Evolutionary conservation across 768 basidiomycete species (phyloP), one percentile per base, ranked within the genome.

Genomic region (Panus rudis): DNA sequence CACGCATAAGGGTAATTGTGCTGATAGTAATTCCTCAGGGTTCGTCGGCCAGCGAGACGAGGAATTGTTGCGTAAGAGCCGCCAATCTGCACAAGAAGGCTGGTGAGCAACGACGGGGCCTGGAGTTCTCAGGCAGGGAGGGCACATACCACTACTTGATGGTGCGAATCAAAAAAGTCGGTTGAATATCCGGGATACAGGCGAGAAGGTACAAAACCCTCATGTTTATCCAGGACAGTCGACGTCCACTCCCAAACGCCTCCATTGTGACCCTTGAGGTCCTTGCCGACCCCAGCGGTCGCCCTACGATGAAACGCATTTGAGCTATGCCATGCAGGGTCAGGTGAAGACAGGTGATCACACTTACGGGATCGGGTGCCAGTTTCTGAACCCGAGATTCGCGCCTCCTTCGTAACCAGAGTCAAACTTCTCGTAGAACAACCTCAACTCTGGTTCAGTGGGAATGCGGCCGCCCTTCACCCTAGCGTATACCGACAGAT

Each of bases 181-280:
- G 69, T 70, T 14, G 88, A 88, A 53, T 84, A 92, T 70, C 91
- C 96, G 20, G 96, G 96, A 60, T 98, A 99, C 38, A 94, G 56
- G 26, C 62, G 62, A 1, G 88, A 92, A 7, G 80, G 70, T 34
- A 70, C 70, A 58, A 84, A 99, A 0, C 90, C 92, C 2, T 89
- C 80, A 48, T 78, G 70, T 21, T 67, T 69, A 17, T 79, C 81
- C 34, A 93, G 74, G 22, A 72, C 52, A 13, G 92, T 92, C 16
- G 84, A 84, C 0, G 94, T 96, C 93, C 93, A 98, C 67, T 97
- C 92, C 92, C 94, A 99, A 13, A 96, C 84, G 4, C 96, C 96
- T 6, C 96, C 96, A 52, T 99, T 97, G 49, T 80, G 78, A 10
- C 88, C 85, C 59, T 67, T 75, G 3, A 79, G 77, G 17, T 62